Base-by-base conservation (phyloP, 331 rosid genomes). In the Acacia concinna region DNA sequence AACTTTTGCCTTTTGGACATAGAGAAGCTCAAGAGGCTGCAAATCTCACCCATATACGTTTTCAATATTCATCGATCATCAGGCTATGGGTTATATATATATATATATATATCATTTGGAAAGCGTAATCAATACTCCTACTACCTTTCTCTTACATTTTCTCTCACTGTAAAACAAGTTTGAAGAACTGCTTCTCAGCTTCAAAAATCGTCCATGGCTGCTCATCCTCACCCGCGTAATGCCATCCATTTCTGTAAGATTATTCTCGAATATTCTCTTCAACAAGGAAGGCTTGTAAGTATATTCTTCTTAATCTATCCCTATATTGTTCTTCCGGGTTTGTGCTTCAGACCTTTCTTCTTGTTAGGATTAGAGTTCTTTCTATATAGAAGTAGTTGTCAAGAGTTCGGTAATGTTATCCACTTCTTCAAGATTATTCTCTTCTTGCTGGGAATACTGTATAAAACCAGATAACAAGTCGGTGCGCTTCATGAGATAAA, bases 271-370 rank as follows among this genome's bases (percentile, higher is more conserved):
- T 0, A 2, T 31, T n/a, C 23, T 23, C 71, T 66, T 28, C 60
- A 52, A 37, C 27, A 30, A 23, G 76, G 52, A 32, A 81, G 41
- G n/a, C 84, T 80, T 30, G 84, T 66, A 54, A 80, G 79, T 62
- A 15, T 30, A 15, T 30, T 47, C 14, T 28, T 46, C 14, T 44
- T 47, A 30, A 3, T 46, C 41, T 3, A 9, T 11, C 32, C 15
- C 18, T 67, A 10, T 47, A 14, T 17, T 57, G 31, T 25, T 57
- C 64, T 57, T 25, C 5, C 30, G 2, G 41, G 10, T 38, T 38
- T 8, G 41, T 38, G 4, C 62, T 23, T 9, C 62, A 12, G 11
- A 21, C 31, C 62, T 54, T 21, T 6, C 5, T 11, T 60, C 67
- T 25, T 59, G 6, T 59, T 59, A 59, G 8, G 34, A 49, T 49